Evolutionary conservation across 2,329 filamentous ascomycete species (phyloP).

Genomic region (Cordyceps fumosorosea): DNA sequence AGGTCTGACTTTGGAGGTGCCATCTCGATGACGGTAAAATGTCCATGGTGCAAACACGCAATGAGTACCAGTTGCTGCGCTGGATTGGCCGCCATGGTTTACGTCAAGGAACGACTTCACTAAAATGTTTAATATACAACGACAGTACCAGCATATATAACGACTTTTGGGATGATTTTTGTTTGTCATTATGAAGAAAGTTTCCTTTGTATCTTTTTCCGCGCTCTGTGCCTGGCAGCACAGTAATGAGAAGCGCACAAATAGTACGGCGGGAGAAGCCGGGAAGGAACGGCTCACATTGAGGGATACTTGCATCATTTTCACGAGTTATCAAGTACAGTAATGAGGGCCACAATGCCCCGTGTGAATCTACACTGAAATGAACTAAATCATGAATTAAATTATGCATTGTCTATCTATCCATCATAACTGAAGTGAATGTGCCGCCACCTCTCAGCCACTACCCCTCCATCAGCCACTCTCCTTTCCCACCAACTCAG

Average conservation of each 20-base stretch:
- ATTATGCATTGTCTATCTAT: not conserved
- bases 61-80: constrained; percentile 65
- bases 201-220: not conserved
- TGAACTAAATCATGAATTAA: not conserved
- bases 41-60: constrained; percentile 65
- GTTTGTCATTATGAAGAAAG: not conserved
- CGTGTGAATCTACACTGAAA: not conserved
- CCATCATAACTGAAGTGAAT: not conserved
- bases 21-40: constrained; percentile 56
- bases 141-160: constrained; percentile 1
- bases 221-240: not conserved
- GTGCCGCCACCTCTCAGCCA: not conserved
- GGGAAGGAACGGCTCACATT: not conserved
- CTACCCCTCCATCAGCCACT: constrained; percentile 12
- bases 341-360: not conserved
- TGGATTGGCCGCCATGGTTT: constrained; percentile 60
- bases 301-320: not conserved
- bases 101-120: constrained; percentile 58
- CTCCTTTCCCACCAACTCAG: not conserved
- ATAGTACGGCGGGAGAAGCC: not conserved
- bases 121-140: constrained; percentile 16
- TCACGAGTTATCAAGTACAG: not conserved
- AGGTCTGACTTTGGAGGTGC: constrained; percentile 47
- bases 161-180: constrained; percentile 1
- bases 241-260: constrained; percentile 3